These are phyloP conservation scores for Phalaenopsis aphrodite DNA, from an alignment of 106 monocot species.

Conservation along the genomic window DNA sequence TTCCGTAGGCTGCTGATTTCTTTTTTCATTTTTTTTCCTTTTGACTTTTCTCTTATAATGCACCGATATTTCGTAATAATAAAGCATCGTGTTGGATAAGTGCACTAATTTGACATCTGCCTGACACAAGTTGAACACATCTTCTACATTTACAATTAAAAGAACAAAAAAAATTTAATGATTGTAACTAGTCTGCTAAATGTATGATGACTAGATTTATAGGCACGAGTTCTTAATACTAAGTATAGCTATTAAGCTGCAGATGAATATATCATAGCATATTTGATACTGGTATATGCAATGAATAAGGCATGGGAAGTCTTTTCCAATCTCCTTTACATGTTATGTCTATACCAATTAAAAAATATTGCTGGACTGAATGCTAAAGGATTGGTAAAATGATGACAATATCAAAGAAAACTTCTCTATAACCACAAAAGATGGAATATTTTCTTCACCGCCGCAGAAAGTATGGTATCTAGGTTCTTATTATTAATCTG, in stretches of 20 bases:
- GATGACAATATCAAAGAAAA: not conserved
- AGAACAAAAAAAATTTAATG: too few relatives aligned
- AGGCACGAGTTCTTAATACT: not conserved
- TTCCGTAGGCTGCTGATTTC: not conserved
- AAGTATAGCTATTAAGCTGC: not conserved
- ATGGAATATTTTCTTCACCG: not conserved
- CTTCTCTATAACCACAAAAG: not conserved
- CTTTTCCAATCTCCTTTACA: too few relatives aligned
- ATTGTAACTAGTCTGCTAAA: not conserved
- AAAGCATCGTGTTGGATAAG: too few relatives aligned
- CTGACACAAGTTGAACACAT: too few relatives aligned
- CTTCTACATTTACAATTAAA: too few relatives aligned
- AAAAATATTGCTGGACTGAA: not conserved
- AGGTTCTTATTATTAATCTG: not conserved
- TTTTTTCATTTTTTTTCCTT: not conserved
- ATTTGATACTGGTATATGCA: too few relatives aligned
- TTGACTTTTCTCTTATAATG: not conserved
- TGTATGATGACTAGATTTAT: not conserved
- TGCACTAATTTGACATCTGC: too few relatives aligned
- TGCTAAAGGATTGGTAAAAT: not conserved
- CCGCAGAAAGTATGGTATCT: not conserved
- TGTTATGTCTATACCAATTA: too few relatives aligned
- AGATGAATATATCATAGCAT: too few relatives aligned
- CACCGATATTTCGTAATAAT: too few relatives aligned
- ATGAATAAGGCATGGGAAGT: too few relatives aligned